Evolutionary conservation across 371 early-diverging fungal genomes (phyloP), one percentile per base, ranked within the genome.

Genomic region (Rhizopus stolonifer): DNA sequence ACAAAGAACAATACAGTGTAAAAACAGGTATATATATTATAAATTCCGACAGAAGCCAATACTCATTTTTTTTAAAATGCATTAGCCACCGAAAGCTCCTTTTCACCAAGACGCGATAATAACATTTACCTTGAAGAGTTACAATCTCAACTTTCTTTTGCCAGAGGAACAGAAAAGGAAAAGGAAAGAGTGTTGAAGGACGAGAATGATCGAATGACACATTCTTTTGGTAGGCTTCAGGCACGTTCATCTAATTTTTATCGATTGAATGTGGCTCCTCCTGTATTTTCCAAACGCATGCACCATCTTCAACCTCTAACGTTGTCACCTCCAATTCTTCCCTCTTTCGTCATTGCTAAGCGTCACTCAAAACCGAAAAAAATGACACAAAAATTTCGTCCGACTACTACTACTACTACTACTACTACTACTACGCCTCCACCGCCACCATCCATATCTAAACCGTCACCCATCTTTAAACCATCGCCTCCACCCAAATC

Each of bases 91-190:
- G 21, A 39, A 29, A 39, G 11, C 15, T 33, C 36, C 11, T 60
- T 61, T 40, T 61, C 55, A 18, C 55, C 61, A 31, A 50, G 55
- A 47, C 3, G 13, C 1, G 55, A 61, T 47, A 39, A 40, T 14
- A 39, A 55, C 17, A 61, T 61, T 21, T 55, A 61, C 25, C 33
- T 61, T 25, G 61, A 61, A 21, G 61, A 61, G 18, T 39, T 61
- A 4, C 40, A 50, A 4, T 33, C 51, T 1, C 47, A 38, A 4
- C 33, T 61, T 10, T 61, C 61, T 2, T 61, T 51, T 47, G 44
- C 55, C 4, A 46, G 61, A 52, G 61, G 56, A 2, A 26, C 43
- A 13, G 9, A 15, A 9, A 34, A 32, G 15, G 56, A 55, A 22
- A 45, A 21, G 9, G 24, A 46, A 6, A 36, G 14, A 15, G 15